Base-by-base conservation (phyloP, 495 filamentous ascomycete species). In the Aspergillus saccharolyticus region DNA sequence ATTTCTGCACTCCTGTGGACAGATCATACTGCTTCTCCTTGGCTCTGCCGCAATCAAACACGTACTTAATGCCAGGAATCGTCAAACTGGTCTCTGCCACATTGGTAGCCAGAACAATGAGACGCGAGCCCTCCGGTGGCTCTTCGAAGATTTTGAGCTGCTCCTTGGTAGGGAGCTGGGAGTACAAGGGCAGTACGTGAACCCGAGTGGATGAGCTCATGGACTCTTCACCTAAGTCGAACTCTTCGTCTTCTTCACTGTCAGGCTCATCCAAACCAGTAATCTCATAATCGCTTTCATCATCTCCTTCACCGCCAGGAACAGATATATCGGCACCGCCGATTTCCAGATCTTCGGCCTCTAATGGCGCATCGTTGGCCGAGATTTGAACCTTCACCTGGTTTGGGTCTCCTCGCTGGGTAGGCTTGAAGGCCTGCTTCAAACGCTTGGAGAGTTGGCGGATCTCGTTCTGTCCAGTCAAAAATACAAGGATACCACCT, bases 21-120 rank as follows among this genome's bases (percentile, higher is more conserved):
- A 82, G 76, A 63, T 97, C 86, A 64, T 91, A 97, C 49, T 85
- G 88, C 55, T 91, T 88, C 67, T 96, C 91, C 70, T 99, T 99
- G 2, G 88, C 84, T 43, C 95, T 81, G 28, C 95, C 95, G 64
- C 87, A 87, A 70, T 99, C 95, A 59, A 99, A 96, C 16, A 99
- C 95, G 65, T 97, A 99, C 53, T 89, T 83, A 57, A 96, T 93
- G 17, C 91, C 91, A 3, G 95, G 95, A 44, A 99, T 99, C 0
- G 95, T 99, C 55, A 99, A 77, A 79, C 87, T 91, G 3, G 95
- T 99, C 69, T 99, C 95, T 0, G 95, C 95, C 20, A 99, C 89
- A 68, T 99, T 99, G 19, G 95, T 99, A 0, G 95, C 91, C 19
- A 99, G 74, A 17, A 99, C 88, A 56, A 97, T 89, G 9, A 96